Percentiles rank a stretch among this genome's conserved stretches.
Conservation (phyloP, 2,329 filamentous ascomycete species). For the Diplocarpon mali region DNA sequence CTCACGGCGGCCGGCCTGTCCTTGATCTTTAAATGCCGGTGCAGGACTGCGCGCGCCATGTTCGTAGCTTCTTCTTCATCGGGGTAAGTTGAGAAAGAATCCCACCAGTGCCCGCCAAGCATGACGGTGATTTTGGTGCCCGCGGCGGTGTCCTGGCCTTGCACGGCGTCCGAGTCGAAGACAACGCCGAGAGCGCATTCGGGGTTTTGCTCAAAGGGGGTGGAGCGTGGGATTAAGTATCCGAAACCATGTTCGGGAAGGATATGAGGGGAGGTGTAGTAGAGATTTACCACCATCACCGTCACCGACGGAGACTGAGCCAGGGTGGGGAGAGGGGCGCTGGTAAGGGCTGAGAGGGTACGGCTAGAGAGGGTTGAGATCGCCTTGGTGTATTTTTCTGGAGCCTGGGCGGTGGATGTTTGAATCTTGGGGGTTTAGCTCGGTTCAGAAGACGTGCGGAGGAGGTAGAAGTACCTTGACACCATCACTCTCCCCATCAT, state of each 20-base stretch:
- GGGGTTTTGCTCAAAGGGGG: constrained; percentile 62
- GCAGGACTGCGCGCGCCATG: constrained; percentile 60
- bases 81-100: constrained; percentile 50
- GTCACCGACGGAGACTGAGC: constrained; percentile 54
- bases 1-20: constrained; percentile 49
- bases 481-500: constrained; percentile 28
- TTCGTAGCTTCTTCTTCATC: constrained; percentile 51
- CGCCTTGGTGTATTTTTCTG: constrained; percentile 40
- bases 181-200: constrained; percentile 82
- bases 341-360: constrained; percentile 15
- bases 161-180: constrained; percentile 55
- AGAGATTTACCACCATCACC: constrained; percentile 89
- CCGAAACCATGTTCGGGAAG: constrained; percentile 66
- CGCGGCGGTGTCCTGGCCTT: constrained; percentile 39
- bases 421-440: constrained; percentile 27
- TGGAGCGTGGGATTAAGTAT: constrained; percentile 74
- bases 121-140: constrained; percentile 91
- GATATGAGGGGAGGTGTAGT: constrained; percentile 56
- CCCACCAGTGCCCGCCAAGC: constrained; percentile 89
- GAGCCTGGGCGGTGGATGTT: constrained; percentile 14
- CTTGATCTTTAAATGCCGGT: constrained; percentile 61
- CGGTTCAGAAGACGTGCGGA: background rate
- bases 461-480: constrained; percentile 32
- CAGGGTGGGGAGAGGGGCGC: constrained; percentile 36
- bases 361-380: constrained; percentile 46